phyloP scores from a whole-genome alignment of 1,139 yeast species.

The Yamadazyma blattariae region DNA sequence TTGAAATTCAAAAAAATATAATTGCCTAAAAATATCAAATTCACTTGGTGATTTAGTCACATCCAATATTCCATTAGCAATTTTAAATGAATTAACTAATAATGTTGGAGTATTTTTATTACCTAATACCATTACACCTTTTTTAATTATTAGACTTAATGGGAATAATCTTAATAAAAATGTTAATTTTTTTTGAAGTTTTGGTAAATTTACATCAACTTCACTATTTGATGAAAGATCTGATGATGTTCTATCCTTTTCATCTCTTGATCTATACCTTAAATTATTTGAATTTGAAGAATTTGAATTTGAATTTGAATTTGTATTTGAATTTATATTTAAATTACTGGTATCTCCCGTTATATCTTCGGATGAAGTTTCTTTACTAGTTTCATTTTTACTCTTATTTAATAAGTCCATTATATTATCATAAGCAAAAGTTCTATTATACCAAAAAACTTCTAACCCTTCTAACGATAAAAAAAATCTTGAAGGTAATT shows the following conservation, averaged over 20 bases:
- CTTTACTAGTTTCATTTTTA: neutral
- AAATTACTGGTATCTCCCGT: too few relatives aligned
- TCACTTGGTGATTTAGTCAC: slow-evolving; percentile 44
- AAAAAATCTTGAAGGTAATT: slow-evolving; percentile 58
- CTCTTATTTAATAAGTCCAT: slow-evolving; percentile 37
- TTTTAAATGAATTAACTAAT: slow-evolving; percentile 56
- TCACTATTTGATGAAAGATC: slow-evolving; percentile 1
- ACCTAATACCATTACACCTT: slow-evolving; percentile 77
- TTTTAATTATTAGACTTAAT: slow-evolving; percentile 52
- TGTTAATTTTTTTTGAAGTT: slow-evolving; percentile 4
- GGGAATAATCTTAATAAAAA: slow-evolving; percentile 50
- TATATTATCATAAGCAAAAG: slow-evolving; percentile 71
- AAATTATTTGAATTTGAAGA: neutral
- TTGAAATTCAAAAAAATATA: slow-evolving; percentile 41
- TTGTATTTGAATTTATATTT: neutral
- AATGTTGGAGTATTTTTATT: slow-evolving; percentile 75
- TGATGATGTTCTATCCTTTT: slow-evolving; percentile 4
- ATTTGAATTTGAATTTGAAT: neutral
- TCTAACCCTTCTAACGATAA: slow-evolving; percentile 75
- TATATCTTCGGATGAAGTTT: neutral
- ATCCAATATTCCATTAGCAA: slow-evolving; percentile 62
- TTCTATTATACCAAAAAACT: slow-evolving; percentile 74
- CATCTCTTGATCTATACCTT: slow-evolving; percentile 5
- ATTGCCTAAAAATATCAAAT: slow-evolving; percentile 54
- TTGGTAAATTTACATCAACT: slow-evolving; percentile 4